Conservation (phyloP, 306 rosid species). For the Rosa rugosa region DNA sequence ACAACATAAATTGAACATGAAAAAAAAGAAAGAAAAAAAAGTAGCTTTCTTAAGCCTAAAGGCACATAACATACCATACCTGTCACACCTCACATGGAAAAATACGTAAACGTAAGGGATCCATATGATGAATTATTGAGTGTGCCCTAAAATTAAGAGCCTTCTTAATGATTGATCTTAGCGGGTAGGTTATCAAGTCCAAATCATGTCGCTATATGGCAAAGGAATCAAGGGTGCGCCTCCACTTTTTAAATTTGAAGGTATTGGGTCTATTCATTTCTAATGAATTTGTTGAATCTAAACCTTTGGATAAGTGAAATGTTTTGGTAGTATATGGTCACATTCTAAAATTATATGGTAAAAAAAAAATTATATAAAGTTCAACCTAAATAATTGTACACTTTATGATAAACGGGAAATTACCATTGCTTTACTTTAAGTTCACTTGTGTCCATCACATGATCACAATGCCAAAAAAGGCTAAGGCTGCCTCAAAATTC, state of each 20-base stretch:
- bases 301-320: neutral
- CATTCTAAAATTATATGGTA: no score
- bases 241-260: neutral
- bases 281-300: neutral
- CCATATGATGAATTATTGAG: constrained; percentile 10
- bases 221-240: neutral
- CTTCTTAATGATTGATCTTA: neutral
- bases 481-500: no score
- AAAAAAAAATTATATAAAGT: no score
- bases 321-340: no score
- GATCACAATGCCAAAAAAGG: no score
- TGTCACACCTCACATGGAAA: constrained; percentile 1
- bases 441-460: no score
- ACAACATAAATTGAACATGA: neutral
- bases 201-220: neutral
- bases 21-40: neutral
- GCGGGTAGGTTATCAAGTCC: neutral
- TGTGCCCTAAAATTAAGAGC: neutral
- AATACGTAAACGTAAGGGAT: neutral
- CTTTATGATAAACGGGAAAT: no score
- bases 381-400: no score
- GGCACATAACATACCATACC: neutral
- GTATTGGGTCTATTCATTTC: neutral
- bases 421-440: no score
- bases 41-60: constrained; percentile 6